Evolutionary conservation across 202 grass and related monocot species (phyloP).

Genomic region (Elaeis oleifera): DNA sequence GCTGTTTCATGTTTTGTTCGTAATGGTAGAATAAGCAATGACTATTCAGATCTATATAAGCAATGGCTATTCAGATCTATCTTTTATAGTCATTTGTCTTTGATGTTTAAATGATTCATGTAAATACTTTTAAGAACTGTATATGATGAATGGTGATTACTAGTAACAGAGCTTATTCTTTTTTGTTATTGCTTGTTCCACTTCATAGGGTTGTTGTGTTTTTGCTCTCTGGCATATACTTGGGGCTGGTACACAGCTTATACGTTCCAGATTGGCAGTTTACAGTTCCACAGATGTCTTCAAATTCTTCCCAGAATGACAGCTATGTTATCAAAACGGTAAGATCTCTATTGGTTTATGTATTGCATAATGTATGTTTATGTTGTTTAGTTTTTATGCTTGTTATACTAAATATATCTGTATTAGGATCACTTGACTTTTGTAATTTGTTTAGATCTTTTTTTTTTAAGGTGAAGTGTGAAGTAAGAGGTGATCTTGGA

Average conservation of each 20-base stretch:
- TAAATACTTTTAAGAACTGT: too few species aligned
- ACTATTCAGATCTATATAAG: too few species aligned
- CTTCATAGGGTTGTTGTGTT: slow-evolving; percentile 47
- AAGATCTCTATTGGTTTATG: slow-evolving; percentile 12
- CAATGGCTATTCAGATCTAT: too few species aligned
- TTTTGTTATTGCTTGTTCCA: not conserved
- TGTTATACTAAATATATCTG: not conserved
- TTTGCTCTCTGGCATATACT: slow-evolving; percentile 46
- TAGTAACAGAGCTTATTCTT: too few species aligned
- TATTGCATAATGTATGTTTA: slow-evolving; percentile 7
- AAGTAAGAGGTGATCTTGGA: slow-evolving; percentile 57
- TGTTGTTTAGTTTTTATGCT: not conserved
- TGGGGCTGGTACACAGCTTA: slow-evolving; percentile 47
- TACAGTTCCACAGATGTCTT: slow-evolving; percentile 34
- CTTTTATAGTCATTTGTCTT: too few species aligned
- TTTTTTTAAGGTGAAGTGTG: slow-evolving; percentile 74
- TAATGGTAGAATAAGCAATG: too few species aligned
- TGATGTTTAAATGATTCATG: too few species aligned
- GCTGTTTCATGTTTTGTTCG: too few species aligned
- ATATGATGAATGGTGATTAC: too few species aligned
- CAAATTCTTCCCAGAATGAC: slow-evolving; percentile 37
- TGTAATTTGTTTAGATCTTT: slow-evolving; percentile 2
- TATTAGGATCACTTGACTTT: not conserved
- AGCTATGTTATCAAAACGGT: slow-evolving; percentile 34
- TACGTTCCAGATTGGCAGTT: slow-evolving; percentile 82